Base-by-base conservation (phyloP, 2,329 filamentous ascomycete genomes). In the Trichoderma sp. region DNA sequence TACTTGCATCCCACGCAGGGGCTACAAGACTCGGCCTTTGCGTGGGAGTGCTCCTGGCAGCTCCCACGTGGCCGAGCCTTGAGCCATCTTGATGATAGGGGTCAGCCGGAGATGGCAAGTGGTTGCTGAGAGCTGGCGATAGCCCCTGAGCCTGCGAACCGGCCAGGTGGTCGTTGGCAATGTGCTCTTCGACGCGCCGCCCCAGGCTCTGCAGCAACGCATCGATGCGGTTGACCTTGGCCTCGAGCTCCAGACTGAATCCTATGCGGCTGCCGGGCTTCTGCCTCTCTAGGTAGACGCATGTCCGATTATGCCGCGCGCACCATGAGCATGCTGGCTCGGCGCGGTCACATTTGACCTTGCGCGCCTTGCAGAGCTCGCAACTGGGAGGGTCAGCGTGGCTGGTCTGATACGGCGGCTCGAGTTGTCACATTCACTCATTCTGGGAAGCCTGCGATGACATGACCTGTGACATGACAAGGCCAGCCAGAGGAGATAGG, bases 291-390 rank as follows among this genome's bases (percentile, higher is more conserved):
- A 90, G 91, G 81, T 94, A 94, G 81, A 93, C 90, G 81, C 92
- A 94, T 59, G 87, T 79, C 77, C 92, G 90, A 75, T 89, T 88
- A 82, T 94, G 93, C 68, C 92, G 89, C 67, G 90, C 84, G 81
- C 92, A 94, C 92, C 92, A 94, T 27, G 91, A 91, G 83, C 92
- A 94, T n/a, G 88, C 88, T 2, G 89, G 89, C 79, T 90, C 88
- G 41, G 85, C 85, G 74, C 89, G 87, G 79, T 91, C 88, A 79
- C 85, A 86, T 77, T 86, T 86, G 31, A 86, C 85, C 78, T 86
- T 86, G 63, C 85, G 83, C 31, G 84, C 84, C 79, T 86, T 86
- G 82, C 85, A 86, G 64, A 86, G 81, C 79, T 86, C 85, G 78
- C 85, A 86, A 75, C 85, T 86, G 77, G n/a, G 21, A 53, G 24